phyloP scores from a whole-genome alignment of 371 early-diverging fungal genomes.

The Actinomucor elegans region DNA sequence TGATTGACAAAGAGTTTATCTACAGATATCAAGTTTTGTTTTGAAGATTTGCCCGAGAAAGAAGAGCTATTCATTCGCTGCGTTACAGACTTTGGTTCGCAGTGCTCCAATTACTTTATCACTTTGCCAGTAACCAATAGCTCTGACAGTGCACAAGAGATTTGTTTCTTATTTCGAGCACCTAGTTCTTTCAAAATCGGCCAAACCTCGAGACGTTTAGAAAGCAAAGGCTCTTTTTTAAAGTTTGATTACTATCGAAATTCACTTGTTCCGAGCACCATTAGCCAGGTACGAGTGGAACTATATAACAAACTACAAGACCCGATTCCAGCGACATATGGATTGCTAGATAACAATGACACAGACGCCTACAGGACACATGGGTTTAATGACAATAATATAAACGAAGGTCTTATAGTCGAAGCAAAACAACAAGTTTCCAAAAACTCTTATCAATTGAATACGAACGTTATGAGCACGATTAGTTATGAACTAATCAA shows the following conservation, averaged over 20 bases:
- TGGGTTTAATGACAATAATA: too few species aligned
- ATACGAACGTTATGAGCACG: conserved; percentile 1
- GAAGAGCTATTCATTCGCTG: conserved; percentile 10
- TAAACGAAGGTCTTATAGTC: too few species aligned
- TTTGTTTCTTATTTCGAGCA: background rate
- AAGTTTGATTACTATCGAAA: conserved; percentile 17
- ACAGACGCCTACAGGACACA: too few species aligned
- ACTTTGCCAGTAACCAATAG: background rate
- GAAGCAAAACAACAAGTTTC: background rate
- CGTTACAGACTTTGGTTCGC: conserved; percentile 18
- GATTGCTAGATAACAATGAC: too few species aligned
- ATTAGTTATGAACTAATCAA: conserved; percentile 9
- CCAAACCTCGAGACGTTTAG: background rate
- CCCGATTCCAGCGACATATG: background rate
- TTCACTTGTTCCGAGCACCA: too few species aligned
- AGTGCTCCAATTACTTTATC: conserved; percentile 10
- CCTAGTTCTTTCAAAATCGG: background rate
- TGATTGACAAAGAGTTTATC: too few species aligned
- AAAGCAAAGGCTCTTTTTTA: conserved; percentile 7
- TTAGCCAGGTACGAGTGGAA: background rate
- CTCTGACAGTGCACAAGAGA: background rate
- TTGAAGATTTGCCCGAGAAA: conserved; percentile 9
- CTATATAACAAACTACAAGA: background rate
- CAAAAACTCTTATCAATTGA: conserved; percentile 1
- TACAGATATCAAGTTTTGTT: conserved; percentile 24